Evolutionary conservation across 768 basidiomycete species (phyloP).

Genomic region (Agaricus sinodeliciosus): DNA sequence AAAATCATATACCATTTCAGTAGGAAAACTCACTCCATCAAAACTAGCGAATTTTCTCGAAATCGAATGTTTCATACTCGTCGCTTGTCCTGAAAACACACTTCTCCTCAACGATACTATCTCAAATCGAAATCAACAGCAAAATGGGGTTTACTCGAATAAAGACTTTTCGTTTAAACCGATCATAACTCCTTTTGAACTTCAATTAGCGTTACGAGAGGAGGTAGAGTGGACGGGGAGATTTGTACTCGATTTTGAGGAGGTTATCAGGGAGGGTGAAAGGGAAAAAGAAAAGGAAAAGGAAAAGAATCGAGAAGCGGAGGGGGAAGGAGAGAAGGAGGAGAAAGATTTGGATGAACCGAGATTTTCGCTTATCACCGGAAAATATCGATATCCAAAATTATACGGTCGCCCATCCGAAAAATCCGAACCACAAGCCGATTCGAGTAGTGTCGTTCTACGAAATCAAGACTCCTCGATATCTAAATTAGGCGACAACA

Average conservation of each 20-base stretch:
- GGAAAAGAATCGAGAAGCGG: not conserved
- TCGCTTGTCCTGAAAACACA: constrained; percentile 92
- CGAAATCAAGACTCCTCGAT: constrained; percentile 62
- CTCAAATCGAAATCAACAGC: too few species aligned
- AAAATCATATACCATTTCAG: constrained; percentile 92
- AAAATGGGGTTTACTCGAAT: too few species aligned
- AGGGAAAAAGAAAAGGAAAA: not conserved
- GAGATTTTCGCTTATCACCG: constrained; percentile 80
- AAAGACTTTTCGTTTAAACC: constrained; percentile 82
- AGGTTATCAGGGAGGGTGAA: constrained; percentile 32
- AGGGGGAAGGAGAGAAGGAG: constrained; percentile 21
- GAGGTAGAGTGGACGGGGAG: constrained; percentile 68
- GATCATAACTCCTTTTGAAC: constrained; percentile 91
- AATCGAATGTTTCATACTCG: constrained; percentile 91
- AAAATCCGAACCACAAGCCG: not conserved
- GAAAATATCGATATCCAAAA: constrained; percentile 75
- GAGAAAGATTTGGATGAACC: constrained; percentile 64
- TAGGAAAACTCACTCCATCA: constrained; percentile 91
- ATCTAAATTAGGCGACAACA: constrained; percentile 42
- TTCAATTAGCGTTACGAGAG: constrained; percentile 70
- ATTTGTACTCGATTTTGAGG: constrained; percentile 76
- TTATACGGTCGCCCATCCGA: constrained; percentile 40
- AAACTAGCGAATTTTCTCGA: constrained; percentile 96
- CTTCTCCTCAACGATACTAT: constrained; percentile 46
- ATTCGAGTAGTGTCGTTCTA: constrained; percentile 32